Evolutionary conservation across 2,329 filamentous ascomycete genomes (phyloP), one percentile per base, ranked within the genome.

Genomic region (Coleophoma eucalyptorum): DNA sequence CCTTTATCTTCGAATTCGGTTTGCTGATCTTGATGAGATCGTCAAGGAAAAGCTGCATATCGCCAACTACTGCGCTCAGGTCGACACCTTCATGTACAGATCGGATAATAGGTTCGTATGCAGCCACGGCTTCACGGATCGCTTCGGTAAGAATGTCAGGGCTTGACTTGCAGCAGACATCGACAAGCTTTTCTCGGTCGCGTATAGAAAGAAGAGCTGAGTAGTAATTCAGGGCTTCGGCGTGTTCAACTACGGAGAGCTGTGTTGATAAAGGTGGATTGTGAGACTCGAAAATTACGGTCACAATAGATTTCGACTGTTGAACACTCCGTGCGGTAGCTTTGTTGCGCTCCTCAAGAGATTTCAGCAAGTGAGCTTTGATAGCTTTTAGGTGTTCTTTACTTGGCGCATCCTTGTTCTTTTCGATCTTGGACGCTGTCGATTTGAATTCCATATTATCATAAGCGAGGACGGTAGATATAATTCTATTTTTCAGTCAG

Each of bases 51-150:
- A 70, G 73, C 63, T 92, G 83, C 2, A 80, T 72, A 34, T 89
- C 83, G 37, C 77, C 76, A 6, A 93, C 67, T 18, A 89, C 87
- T 37, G 83, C 83, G 33, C 81, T 81, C 5, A 93, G 74, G 60
- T 93, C 86, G 19, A 91, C 78, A 2, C 80, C 79, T 49, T 87
- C 79, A 64, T 93, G 89, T 6, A 92, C 73, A 3, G 76, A 72
- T 19, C 88, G 78, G 50, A 94, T 89, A 53, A 91, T 82, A 0
- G 87, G 87, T 48, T 91, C 88, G 57, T 88, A 89, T 2, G 84
- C 84, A 0, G 77, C 72, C 5, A 91, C 79, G 0, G 76, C 67
- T 51, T 90, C 85, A 32, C 80, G 77, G 44, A 92, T 71, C 1
- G 81, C 76, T 8, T 81, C 77, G 0, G 89, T 92, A n/a, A 91